Conservation (phyloP, 2,329 filamentous ascomycete species). For the Hypoxylon sp. region DNA sequence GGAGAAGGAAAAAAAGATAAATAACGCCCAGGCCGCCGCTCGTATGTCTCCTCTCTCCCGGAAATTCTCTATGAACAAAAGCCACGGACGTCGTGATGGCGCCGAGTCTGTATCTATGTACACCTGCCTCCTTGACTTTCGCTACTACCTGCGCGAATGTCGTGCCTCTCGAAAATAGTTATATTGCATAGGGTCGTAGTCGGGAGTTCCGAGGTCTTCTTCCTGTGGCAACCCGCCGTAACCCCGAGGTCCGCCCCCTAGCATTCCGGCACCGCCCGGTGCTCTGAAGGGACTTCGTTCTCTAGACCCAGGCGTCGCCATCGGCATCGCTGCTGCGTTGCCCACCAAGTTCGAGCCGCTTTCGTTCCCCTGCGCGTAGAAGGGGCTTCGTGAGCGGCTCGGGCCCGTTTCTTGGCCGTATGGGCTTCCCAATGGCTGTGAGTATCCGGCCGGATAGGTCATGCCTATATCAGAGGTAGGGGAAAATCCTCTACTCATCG, state of each 20-base stretch:
- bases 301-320: conserved; percentile 48
- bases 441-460: conserved; percentile 40
- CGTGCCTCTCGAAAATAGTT: conserved; percentile 61
- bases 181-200: conserved; percentile 58
- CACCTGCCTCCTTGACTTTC: conserved; percentile 4
- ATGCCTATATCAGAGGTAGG: conserved; percentile 38
- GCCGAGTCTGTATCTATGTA: conserved; percentile 23
- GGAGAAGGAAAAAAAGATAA: conserved; percentile 1
- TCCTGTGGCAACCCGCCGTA: conserved; percentile 69
- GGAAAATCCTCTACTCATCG: conserved; percentile 35
- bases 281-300: conserved; percentile 45
- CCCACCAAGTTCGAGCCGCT: conserved; percentile 62
- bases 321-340: conserved; percentile 61
- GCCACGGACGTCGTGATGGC: conserved; percentile 5
- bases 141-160: conserved; percentile 22
- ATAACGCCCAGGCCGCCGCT: conserved; percentile 21
- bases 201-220: conserved; percentile 46
- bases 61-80: conserved; percentile 24
- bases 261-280: conserved; percentile 52
- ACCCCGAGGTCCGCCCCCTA: conserved; percentile 65
- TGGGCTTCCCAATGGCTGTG: conserved; percentile 38
- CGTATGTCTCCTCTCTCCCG: conserved; percentile 5
- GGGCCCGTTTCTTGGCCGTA: conserved; percentile 41
- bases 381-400: conserved; percentile 53
- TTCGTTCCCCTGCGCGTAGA: conserved; percentile 61